A percentile compares a stretch with the other conserved stretches of the same genome.
phyloP scores from a whole-genome alignment of 139 green algal species.

The Chlorella sp. region DNA sequence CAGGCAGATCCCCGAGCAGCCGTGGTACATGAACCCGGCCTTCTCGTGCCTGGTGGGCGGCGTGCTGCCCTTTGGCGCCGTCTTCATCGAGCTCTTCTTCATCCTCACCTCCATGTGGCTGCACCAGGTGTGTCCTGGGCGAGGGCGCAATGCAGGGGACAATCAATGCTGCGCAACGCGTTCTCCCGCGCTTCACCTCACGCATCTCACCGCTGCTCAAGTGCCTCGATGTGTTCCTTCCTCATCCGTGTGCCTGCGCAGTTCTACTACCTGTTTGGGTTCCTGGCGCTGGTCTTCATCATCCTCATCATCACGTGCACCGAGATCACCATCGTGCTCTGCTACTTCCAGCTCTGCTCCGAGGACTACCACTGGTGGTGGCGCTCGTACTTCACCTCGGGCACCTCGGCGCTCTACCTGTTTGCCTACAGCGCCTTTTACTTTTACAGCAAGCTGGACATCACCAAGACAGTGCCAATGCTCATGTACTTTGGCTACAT shows the following conservation, averaged over 20 bases:
- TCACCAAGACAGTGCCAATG: slow-evolving; percentile 78
- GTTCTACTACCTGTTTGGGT: slow-evolving; percentile 77
- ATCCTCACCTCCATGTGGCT: slow-evolving; percentile 99
- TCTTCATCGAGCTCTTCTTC: slow-evolving; percentile 99
- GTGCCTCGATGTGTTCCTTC: not conserved
- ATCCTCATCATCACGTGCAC: slow-evolving; percentile 96
- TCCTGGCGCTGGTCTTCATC: slow-evolving; percentile 93
- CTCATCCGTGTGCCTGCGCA: slow-evolving; percentile 1
- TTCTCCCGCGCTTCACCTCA: not conserved
- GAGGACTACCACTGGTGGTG: slow-evolving; percentile 98
- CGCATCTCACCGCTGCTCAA: not conserved
- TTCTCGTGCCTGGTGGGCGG: slow-evolving; percentile 91
- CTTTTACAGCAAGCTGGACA: slow-evolving; percentile 97
- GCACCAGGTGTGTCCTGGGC: slow-evolving; percentile 43
- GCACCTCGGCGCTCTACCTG: slow-evolving; percentile 88
- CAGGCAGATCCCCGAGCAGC: slow-evolving; percentile 94
- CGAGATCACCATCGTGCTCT: slow-evolving; percentile 98
- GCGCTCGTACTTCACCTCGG: slow-evolving; percentile 89
- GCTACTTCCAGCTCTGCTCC: slow-evolving; percentile 90
- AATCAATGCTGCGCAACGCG: not conserved
- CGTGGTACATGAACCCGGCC: slow-evolving; percentile 93
- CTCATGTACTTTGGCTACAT: slow-evolving; percentile 94
- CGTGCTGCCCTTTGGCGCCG: slow-evolving; percentile 96
- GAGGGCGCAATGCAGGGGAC: not conserved
- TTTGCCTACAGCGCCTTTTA: slow-evolving; percentile 96